phyloP scores from a whole-genome alignment of 2,329 filamentous ascomycete species.

The Colletotrichum cereale region DNA sequence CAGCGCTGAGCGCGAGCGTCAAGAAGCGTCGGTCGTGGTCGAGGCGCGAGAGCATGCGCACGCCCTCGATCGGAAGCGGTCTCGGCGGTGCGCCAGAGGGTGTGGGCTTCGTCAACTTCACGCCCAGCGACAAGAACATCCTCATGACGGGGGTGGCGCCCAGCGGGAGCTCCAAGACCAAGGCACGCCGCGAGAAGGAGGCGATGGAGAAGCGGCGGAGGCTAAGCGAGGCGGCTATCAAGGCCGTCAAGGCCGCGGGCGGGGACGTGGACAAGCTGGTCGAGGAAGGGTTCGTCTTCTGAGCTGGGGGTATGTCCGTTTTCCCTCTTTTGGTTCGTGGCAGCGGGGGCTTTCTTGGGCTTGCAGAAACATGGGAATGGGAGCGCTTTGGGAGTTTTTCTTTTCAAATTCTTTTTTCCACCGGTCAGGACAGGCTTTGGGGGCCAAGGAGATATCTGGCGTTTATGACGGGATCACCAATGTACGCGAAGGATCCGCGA shows the following conservation, averaged over 20 bases:
- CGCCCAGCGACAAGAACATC: constrained; percentile 80
- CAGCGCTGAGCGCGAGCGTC: constrained; percentile 55
- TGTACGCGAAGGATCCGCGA: constrained; percentile 10
- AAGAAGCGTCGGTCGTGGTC: constrained; percentile 52
- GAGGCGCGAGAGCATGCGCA: constrained; percentile 46
- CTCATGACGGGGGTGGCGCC: constrained; percentile 93
- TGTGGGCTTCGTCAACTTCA: constrained; percentile 89
- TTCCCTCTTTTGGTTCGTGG: not conserved
- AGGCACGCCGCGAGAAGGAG: constrained; percentile 91
- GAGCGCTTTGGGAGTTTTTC: constrained; percentile 26
- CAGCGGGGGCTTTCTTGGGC: not conserved
- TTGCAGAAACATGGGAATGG: constrained; percentile 14
- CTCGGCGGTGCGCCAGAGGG: constrained; percentile 47
- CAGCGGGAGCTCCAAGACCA: constrained; percentile 92
- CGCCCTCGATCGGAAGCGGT: constrained; percentile 46
- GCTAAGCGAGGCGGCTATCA: constrained; percentile 76
- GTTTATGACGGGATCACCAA: constrained; percentile 23
- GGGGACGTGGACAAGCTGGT: constrained; percentile 71
- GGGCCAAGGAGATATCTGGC: constrained; percentile 21
- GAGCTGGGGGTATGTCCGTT: constrained; percentile 25
- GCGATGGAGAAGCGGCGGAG: constrained; percentile 80
- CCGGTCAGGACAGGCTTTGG: constrained; percentile 14
- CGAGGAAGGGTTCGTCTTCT: constrained; percentile 63
- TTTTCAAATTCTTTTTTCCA: not conserved
- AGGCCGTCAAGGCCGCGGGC: constrained; percentile 77